These are phyloP conservation scores for Colletotrichum viniferum DNA, from an alignment of 2,329 filamentous ascomycete species.

Conservation along the genomic window DNA sequence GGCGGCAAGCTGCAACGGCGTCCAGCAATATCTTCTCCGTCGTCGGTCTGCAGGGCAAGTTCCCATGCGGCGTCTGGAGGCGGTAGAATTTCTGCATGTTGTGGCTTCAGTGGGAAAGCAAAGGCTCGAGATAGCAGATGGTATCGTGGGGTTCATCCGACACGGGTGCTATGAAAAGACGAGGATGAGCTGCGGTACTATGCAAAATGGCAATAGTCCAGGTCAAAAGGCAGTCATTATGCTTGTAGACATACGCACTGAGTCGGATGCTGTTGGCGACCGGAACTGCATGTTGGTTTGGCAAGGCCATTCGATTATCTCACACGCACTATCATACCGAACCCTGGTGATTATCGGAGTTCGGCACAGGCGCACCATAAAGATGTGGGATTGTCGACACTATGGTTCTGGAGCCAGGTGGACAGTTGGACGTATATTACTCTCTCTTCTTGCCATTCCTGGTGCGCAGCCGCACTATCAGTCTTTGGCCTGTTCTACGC, in stretches of 20 bases:
- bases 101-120: neutral
- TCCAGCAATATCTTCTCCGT: neutral
- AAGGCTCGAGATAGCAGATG: neutral
- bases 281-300: too few relatives aligned
- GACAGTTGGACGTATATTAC: too few relatives aligned
- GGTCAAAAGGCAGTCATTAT: neutral
- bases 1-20: neutral
- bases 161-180: neutral
- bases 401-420: too few relatives aligned
- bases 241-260: neutral
- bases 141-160: neutral
- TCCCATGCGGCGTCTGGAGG: neutral
- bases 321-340: neutral
- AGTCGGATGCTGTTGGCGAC: neutral
- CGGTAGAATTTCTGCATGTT: neutral
- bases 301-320: neutral
- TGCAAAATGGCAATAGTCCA: neutral
- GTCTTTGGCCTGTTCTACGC: too few relatives aligned
- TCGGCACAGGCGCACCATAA: neutral
- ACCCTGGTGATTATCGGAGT: neutral
- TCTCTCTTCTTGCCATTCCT: too few relatives aligned
- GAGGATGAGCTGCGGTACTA: neutral
- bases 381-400: neutral
- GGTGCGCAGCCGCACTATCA: too few relatives aligned
- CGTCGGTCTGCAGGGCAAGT: neutral